Evolutionary conservation across 345 rosid species (phyloP).

Genomic region (Noccaea bulbosa): DNA sequence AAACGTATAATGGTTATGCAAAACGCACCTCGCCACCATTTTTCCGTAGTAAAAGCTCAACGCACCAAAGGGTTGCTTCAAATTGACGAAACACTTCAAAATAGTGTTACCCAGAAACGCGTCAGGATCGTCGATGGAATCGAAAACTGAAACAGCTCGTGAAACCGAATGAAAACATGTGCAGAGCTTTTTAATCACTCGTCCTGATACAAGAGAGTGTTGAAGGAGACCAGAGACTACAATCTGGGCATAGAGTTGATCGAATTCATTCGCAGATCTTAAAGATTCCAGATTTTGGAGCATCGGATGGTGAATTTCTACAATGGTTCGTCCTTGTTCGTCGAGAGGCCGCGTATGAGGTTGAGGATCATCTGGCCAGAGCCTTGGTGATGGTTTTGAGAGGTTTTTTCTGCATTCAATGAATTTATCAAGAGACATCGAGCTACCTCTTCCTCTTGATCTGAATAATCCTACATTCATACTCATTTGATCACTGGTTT

Average conservation of each 20-base stretch:
- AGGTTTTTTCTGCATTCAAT: constrained; percentile 53
- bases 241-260: constrained; percentile 55
- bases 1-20: constrained; percentile 60
- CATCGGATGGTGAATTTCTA: constrained; percentile 48
- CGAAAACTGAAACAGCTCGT: constrained; percentile 51
- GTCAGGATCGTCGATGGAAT: constrained; percentile 52
- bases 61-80: constrained; percentile 48
- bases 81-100: constrained; percentile 48
- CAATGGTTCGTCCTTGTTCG: constrained; percentile 22
- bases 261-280: constrained; percentile 43
- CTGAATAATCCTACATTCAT: constrained; percentile 15
- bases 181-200: constrained; percentile 64
- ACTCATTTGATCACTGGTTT: constrained; percentile 29
- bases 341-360: constrained; percentile 21
- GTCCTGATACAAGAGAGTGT: constrained; percentile 55
- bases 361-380: constrained; percentile 50
- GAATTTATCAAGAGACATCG: constrained; percentile 50
- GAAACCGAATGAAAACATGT: constrained; percentile 45
- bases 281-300: constrained; percentile 52
- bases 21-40: constrained; percentile 54
- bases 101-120: constrained; percentile 68
- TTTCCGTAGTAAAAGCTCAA: constrained; percentile 57
- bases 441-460: constrained; percentile 32
- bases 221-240: constrained; percentile 51
- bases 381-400: constrained; percentile 51